Percentiles rank a stretch among this genome's conserved stretches.
These are phyloP conservation scores for Thielaviopsis ethacetica DNA, from an alignment of 2,329 filamentous ascomycete genomes.

Conservation along the genomic window DNA sequence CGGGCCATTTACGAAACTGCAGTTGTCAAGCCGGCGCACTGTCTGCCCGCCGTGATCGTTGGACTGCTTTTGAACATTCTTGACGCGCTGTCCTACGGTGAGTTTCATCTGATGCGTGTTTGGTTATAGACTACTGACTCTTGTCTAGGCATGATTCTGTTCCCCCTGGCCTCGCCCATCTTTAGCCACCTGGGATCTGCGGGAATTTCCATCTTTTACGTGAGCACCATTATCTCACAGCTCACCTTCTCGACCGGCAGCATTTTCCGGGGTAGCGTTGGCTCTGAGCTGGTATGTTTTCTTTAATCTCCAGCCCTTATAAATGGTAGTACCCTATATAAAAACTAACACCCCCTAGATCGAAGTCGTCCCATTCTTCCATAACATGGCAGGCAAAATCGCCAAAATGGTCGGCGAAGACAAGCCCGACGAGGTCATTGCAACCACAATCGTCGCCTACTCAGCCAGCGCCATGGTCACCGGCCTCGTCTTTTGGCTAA, in stretches of 20 bases:
- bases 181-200: constrained; percentile 79
- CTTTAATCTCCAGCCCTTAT: too few relatives aligned
- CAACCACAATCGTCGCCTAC: constrained; percentile 86
- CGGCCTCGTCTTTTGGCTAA: constrained; percentile 76
- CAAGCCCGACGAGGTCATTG: constrained; percentile 71
- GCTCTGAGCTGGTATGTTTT: constrained; percentile 65
- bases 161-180: constrained; percentile 72
- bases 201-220: constrained; percentile 96
- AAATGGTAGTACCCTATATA: too few relatives aligned
- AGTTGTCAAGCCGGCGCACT: constrained; percentile 50
- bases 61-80: constrained; percentile 83
- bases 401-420: constrained; percentile 61
- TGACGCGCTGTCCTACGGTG: constrained; percentile 85
- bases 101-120: constrained; percentile 15
- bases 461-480: constrained; percentile 82
- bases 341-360: constrained; percentile 36
- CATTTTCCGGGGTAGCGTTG: constrained; percentile 77
- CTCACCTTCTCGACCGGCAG: constrained; percentile 77
- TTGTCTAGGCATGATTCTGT: constrained; percentile 65
- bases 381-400: constrained; percentile 92
- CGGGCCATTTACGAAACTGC: constrained; percentile 46
- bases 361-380: constrained; percentile 96
- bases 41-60: constrained; percentile 72
- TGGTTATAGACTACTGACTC: constrained; percentile 7
- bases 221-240: constrained; percentile 91